Base-by-base conservation (phyloP, 768 basidiomycete genomes). In the Rhizopogon salebrosus region DNA sequence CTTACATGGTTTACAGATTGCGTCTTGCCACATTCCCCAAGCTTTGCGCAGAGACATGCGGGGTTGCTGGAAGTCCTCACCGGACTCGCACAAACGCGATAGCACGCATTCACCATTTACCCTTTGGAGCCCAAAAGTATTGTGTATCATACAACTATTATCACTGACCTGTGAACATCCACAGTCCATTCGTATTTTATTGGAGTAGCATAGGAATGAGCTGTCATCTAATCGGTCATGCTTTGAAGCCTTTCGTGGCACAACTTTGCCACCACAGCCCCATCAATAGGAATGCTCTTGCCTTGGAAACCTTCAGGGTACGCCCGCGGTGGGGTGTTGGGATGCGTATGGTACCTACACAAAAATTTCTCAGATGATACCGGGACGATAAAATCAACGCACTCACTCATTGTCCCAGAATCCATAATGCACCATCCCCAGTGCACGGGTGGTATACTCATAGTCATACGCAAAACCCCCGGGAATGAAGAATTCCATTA, bases 281-380 rank as follows among this genome's bases (percentile, higher is more conserved):
- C 89, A 65, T 93, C 80, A 27, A 97, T 76, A 3, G 92, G 93
- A 54, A 97, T 97, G 13, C 75, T 77, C 64, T 89, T 92, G 71
- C 93, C 79, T 61, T 85, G 88, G 72, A 97, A 97, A n/a, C 90
- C 94, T 37, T 87, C 81, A 0, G 92, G 91, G 59, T 95, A 92
- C 18, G 75, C 72, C 0, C 84, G 78, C 3, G 71, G 72, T 1
- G 92, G 93, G 4, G 84, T 64, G 13, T 80, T 79, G 1, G 92
- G 90, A 39, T 82, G 76, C 2, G 89, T 86, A 63, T 95, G 93
- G 36, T 75, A 77, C 45, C 89, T 90, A 49, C 22, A 20, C 23
- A 50, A 2, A 6, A 6, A 18, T 50, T 34, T 34, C 16, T 37
- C 4, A 46, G 49, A 48, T 18, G 16, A 18, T 6, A 8, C 5